Evolutionary conservation across 2,329 filamentous ascomycete genomes (phyloP).

Genomic region (Colletotrichum eleusines): DNA sequence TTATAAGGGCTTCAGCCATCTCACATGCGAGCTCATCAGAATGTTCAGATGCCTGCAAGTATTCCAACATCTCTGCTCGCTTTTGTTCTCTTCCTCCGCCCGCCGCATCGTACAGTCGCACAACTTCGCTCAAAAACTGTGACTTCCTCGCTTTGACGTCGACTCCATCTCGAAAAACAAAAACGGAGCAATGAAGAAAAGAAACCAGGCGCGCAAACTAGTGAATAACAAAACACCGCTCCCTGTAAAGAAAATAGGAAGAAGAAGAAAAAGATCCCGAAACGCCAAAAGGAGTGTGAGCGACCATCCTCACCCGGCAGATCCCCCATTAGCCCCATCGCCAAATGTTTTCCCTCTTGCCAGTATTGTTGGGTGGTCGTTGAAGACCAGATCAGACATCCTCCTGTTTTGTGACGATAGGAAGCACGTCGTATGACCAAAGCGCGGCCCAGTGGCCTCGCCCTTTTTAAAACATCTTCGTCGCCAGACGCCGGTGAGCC

Average conservation of each 20-base stretch:
- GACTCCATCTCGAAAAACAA: conserved; percentile 7
- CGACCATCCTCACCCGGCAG: conserved; percentile 32
- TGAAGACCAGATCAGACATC: conserved; percentile 27
- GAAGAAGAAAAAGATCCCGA: conserved; percentile 13
- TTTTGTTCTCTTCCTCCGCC: conserved; percentile 24
- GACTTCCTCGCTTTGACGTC: conserved; percentile 19
- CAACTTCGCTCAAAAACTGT: conserved; percentile 32
- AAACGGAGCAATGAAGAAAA: conserved; percentile 12
- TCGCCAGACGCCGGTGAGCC: conserved; percentile 24
- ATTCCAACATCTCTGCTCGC: conserved; percentile 32
- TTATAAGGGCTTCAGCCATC: background rate
- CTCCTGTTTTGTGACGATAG: conserved; percentile 1
- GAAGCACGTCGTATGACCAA: conserved; percentile 1
- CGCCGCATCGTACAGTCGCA: conserved; percentile 40
- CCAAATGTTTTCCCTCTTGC: conserved; percentile 20
- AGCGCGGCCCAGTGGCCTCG: conserved; percentile 8
- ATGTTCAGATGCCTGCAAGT: conserved; percentile 13
- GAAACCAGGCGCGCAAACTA: conserved; percentile 16
- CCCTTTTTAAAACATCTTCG: background rate
- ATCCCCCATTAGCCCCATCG: conserved; percentile 31
- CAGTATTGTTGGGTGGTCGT: conserved; percentile 31
- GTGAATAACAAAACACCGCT: conserved; percentile 39
- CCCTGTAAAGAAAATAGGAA: conserved; percentile 5
- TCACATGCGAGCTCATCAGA: conserved; percentile 22
- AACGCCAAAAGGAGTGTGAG: conserved; percentile 43